Evolutionary conservation across 345 rosid genomes (phyloP), one percentile per base, ranked within the genome.

Genomic region (Boechera stricta): DNA sequence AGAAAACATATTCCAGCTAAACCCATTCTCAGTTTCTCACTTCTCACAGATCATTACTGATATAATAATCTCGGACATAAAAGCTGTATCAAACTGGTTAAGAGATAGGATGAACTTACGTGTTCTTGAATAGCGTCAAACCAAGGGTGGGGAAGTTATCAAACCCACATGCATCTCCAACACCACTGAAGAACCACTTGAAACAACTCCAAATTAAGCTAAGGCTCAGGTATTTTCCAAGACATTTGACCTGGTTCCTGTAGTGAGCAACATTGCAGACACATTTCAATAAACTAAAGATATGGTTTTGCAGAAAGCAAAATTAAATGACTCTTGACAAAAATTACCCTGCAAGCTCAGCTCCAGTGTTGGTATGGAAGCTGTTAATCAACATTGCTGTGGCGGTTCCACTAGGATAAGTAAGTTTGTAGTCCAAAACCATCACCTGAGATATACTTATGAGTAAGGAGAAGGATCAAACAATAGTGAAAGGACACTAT

Each of bases 151-250:
- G 98, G 61, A 94, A 89, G 80, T 91, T 87, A 82, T 94, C 98
- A 84, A 94, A 94, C 59, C 97, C 97, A 76, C 98, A 94, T 1
- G 94, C 79, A 84, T 94, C 94, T 39, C 96, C 98, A 55, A 90
- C 53, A 64, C 98, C 98, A 74, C 98, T 91, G 82, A 94, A 91
- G 84, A 91, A 94, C 97, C 98, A 94, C 82, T 94, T 94, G 86
- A 94, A 94, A 85, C 93, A 90, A 80, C 98, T 91, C 98, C 98
- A 94, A 67, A 71, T 41, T n/a, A 94, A 82, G 73, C 98, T 94
- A 72, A 91, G 79, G 83, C 94, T 86, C 82, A 94, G 80, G 84
- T 91, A 91, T 69, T 94, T 94, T 55, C 98, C 97, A 57, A 94
- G 96, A 75, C 94, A 90, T 26, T 41, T 82, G 51, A 94, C 98